Percentiles rank a stretch among this genome's conserved stretches.
Evolutionary conservation across 1,284 basidiomycete species (phyloP).

Genomic region (Moniliella sp.): DNA sequence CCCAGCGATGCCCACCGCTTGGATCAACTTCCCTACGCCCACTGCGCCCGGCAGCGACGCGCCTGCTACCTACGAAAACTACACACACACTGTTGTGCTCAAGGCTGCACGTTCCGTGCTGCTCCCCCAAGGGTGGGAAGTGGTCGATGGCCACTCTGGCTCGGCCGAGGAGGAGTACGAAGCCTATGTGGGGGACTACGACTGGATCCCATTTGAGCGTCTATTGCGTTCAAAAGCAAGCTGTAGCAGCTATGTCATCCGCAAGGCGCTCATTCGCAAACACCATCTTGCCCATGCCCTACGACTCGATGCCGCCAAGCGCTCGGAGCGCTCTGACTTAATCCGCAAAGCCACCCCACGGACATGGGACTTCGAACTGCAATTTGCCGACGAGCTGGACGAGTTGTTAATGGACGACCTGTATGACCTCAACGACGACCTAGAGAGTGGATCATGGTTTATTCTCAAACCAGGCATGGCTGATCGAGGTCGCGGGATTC

Average conservation of each 20-base stretch:
- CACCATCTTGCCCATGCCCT: conserved; percentile 74
- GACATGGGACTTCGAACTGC: conserved; percentile 68
- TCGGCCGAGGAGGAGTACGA: not conserved
- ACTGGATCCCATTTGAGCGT: conserved; percentile 22
- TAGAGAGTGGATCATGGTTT: conserved; percentile 37
- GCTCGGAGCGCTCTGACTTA: too few relatives aligned
- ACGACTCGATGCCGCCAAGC: too few relatives aligned
- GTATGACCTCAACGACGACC: conserved; percentile 51
- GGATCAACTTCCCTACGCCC: too few relatives aligned
- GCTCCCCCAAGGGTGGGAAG: not conserved
- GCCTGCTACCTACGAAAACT: too few relatives aligned
- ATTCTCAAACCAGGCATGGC: conserved; percentile 86
- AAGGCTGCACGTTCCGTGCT: not conserved
- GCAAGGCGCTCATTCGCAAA: conserved; percentile 81
- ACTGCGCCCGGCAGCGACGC: too few relatives aligned
- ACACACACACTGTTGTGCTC: not conserved
- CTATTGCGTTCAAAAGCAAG: conserved; percentile 42
- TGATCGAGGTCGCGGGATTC: conserved; percentile 80
- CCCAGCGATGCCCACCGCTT: too few relatives aligned
- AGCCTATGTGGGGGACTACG: conserved; percentile 26
- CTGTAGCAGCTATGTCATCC: conserved; percentile 66
- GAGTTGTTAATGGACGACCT: conserved; percentile 81
- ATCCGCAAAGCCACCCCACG: too few relatives aligned
- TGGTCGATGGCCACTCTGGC: too few relatives aligned
- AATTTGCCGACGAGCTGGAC: conserved; percentile 80